phyloP scores from a whole-genome alignment of 2,329 filamentous ascomycete species.

The Zopfia rhizophila region DNA sequence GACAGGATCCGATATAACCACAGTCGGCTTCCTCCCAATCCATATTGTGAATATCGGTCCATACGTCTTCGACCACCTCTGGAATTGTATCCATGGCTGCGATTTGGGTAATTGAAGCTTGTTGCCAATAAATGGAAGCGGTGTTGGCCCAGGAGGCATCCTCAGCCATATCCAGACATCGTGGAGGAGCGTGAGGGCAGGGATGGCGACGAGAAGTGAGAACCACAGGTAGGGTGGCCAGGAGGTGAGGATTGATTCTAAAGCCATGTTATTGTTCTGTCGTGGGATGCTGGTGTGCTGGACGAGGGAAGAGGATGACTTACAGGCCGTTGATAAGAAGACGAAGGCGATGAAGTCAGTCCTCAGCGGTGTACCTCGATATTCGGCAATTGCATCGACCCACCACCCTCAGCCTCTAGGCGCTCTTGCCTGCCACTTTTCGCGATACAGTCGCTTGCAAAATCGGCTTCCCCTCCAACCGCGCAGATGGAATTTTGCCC shows the following conservation, averaged over 20 bases:
- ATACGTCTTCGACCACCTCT: constrained; percentile 57
- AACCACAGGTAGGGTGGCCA: constrained; percentile 35
- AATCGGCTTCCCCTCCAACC: no score
- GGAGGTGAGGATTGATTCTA: constrained; percentile 31
- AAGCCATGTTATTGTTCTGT: constrained; percentile 36
- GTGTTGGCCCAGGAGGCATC: constrained; percentile 60
- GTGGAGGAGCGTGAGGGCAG: constrained; percentile 35
- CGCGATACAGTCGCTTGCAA: no score
- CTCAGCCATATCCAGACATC: constrained; percentile 44
- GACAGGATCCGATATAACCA: constrained; percentile 58
- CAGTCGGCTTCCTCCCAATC: constrained; percentile 58
- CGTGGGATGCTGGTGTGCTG: no score
- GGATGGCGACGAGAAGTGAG: constrained; percentile 37
- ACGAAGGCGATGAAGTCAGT: no score
- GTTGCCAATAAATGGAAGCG: constrained; percentile 58
- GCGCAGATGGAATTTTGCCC: no score
- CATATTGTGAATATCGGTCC: constrained; percentile 62
- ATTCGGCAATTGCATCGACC: no score
- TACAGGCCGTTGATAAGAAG: no score
- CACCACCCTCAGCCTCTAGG: no score
- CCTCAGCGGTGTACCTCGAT: no score
- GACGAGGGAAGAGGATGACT: no score
- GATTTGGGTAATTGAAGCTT: constrained; percentile 44
- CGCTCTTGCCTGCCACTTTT: no score
- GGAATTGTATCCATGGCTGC: constrained; percentile 51